Evolutionary conservation across 495 filamentous ascomycete genomes (phyloP).

Genomic region (Lepraria neglecta): DNA sequence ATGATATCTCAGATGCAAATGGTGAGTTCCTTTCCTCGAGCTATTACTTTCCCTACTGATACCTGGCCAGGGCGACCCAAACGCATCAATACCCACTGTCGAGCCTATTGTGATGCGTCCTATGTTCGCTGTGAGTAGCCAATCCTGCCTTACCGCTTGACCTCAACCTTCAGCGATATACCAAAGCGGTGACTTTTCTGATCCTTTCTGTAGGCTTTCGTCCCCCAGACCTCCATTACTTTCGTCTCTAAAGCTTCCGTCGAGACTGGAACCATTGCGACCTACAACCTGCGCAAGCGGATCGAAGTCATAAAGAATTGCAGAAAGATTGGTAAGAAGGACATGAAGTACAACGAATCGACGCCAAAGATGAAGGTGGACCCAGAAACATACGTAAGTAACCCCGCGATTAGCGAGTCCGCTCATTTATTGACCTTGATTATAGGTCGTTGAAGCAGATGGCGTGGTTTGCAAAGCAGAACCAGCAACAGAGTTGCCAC

Average conservation of each 20-base stretch:
- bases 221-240: slow-evolving; percentile 67
- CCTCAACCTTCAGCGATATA: too few species aligned
- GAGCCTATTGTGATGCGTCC: slow-evolving; percentile 80
- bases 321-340: slow-evolving; percentile 71
- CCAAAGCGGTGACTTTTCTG: neutral
- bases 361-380: slow-evolving; percentile 94
- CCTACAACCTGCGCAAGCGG: slow-evolving; percentile 72
- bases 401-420: neutral
- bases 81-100: slow-evolving; percentile 85
- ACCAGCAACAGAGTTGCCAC: slow-evolving; percentile 63
- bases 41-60: slow-evolving; percentile 5
- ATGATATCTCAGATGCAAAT: slow-evolving; percentile 83
- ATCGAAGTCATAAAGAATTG: slow-evolving; percentile 78
- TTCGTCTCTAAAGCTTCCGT: slow-evolving; percentile 77
- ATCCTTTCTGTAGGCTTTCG: slow-evolving; percentile 41
- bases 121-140: slow-evolving; percentile 66
- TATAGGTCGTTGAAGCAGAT: slow-evolving; percentile 73
- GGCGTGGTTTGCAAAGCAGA: slow-evolving; percentile 68
- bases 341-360: slow-evolving; percentile 89
- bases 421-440: neutral
- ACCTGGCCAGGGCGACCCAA: slow-evolving; percentile 72
- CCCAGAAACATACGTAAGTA: slow-evolving; percentile 72
- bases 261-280: slow-evolving; percentile 53
- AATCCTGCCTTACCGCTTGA: neutral
- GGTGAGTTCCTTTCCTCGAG: slow-evolving; percentile 42